phyloP scores from a whole-genome alignment of 208 protist genomes.

The Wallacemonas sp. region DNA sequence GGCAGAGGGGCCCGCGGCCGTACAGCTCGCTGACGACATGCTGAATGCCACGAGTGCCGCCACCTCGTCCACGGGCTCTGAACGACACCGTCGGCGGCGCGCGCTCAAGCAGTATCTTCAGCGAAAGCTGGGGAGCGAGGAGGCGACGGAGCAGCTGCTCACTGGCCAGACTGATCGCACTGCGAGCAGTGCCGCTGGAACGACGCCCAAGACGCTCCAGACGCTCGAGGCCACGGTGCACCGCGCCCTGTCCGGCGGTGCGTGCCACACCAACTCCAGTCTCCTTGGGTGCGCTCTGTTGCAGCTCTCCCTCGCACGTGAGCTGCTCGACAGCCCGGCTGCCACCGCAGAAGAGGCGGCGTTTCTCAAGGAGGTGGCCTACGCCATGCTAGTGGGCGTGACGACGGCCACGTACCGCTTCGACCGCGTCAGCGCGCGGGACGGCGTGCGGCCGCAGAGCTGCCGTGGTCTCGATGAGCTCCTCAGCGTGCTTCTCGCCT shows the following conservation, averaged over 20 bases:
- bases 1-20: slow-evolving; percentile 9
- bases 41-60: slow-evolving; percentile 8
- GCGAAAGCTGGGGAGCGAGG: not conserved
- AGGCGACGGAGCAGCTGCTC: not conserved
- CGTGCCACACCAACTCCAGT: slow-evolving; percentile 3
- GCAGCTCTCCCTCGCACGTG: slow-evolving; percentile 1
- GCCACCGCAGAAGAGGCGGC: not conserved
- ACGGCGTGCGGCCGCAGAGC: not conserved
- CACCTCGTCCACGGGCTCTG: not conserved
- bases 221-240: not conserved
- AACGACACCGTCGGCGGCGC: not conserved
- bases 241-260: not conserved
- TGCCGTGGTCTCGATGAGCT: not conserved
- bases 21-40: slow-evolving; percentile 14
- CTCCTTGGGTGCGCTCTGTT: not conserved
- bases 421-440: not conserved
- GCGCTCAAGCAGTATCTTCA: not conserved
- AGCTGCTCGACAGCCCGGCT: not conserved
- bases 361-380: not conserved
- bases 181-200: not conserved
- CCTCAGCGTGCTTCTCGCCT: not conserved
- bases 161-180: not conserved
- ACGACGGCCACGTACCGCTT: not conserved
- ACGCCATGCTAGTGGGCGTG: not conserved
- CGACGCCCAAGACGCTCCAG: not conserved